These are phyloP conservation scores for Phellinidium pouzarii DNA, from an alignment of 1,284 basidiomycete genomes.

Conservation along the genomic window DNA sequence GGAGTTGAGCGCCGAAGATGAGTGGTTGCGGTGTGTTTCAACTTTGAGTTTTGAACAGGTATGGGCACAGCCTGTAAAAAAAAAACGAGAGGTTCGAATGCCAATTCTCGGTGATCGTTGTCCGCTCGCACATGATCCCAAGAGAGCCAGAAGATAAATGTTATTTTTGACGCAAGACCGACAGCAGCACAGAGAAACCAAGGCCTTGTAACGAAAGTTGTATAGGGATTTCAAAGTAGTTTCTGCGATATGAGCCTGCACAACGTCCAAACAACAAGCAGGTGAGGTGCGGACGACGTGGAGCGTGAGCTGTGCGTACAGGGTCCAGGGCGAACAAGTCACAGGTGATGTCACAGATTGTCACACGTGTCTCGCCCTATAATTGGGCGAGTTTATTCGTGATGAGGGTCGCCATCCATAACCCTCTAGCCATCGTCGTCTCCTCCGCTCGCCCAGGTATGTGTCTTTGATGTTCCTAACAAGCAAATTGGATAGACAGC, in stretches of 20 bases:
- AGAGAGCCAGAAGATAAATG: no score
- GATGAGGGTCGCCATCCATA: background rate
- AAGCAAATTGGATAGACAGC: background rate
- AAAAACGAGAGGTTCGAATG: background rate
- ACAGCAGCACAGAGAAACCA: background rate
- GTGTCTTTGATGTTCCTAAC: background rate
- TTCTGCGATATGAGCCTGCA: background rate
- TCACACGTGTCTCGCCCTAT: background rate
- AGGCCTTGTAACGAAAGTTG: no score
- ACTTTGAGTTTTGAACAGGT: background rate
- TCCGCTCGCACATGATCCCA: background rate
- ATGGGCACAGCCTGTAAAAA: background rate
- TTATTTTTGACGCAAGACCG: no score
- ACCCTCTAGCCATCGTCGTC: background rate
- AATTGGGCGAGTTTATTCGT: background rate
- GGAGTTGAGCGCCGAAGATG: background rate
- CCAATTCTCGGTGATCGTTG: background rate
- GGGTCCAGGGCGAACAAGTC: background rate
- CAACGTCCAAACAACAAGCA: background rate
- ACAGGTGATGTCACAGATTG: slow-evolving; percentile 3
- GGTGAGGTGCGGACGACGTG: background rate
- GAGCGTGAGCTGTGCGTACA: background rate
- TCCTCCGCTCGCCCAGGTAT: slow-evolving; percentile 1
- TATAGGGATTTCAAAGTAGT: no score
- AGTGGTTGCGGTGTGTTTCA: background rate